Conservation (phyloP, 495 filamentous ascomycete species). For the Aspergillus saccharolyticus region DNA sequence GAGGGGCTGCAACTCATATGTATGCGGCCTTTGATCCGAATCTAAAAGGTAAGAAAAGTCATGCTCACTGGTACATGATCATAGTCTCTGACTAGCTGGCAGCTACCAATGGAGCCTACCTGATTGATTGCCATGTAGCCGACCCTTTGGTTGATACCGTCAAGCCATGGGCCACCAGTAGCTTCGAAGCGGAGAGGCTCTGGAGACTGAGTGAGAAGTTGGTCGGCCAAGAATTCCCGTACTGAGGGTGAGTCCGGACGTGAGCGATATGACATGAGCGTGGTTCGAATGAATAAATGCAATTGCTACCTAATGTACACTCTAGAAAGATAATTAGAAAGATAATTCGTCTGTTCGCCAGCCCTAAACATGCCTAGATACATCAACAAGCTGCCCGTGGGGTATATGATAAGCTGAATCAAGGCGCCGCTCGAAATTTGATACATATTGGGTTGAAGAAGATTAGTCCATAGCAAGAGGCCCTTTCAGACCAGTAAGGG, state of each 20-base stretch:
- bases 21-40: constrained; percentile 54
- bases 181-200: constrained; percentile 39
- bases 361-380: constrained; percentile 15
- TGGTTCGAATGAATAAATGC: neutral
- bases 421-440: constrained; percentile 13
- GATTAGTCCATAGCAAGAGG: neutral
- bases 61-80: neutral
- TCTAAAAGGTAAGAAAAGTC: constrained; percentile 34
- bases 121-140: constrained; percentile 34
- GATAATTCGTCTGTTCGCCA: constrained; percentile 10
- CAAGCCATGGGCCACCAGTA: constrained; percentile 30
- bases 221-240: constrained; percentile 29
- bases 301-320: neutral
- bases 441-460: constrained; percentile 7
- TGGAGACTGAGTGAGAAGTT: constrained; percentile 40
- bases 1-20: constrained; percentile 53
- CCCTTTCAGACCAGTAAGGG: neutral
- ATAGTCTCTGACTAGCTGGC: neutral
- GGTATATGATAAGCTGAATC: constrained; percentile 19
- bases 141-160: constrained; percentile 30
- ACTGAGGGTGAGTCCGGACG: no score
- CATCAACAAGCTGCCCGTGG: constrained; percentile 15
- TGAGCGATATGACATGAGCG: no score
- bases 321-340: constrained; percentile 5
- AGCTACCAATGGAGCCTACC: constrained; percentile 35